phyloP scores from a whole-genome alignment of 2,329 filamentous ascomycete species.

The Talaromyces amestolkiae region DNA sequence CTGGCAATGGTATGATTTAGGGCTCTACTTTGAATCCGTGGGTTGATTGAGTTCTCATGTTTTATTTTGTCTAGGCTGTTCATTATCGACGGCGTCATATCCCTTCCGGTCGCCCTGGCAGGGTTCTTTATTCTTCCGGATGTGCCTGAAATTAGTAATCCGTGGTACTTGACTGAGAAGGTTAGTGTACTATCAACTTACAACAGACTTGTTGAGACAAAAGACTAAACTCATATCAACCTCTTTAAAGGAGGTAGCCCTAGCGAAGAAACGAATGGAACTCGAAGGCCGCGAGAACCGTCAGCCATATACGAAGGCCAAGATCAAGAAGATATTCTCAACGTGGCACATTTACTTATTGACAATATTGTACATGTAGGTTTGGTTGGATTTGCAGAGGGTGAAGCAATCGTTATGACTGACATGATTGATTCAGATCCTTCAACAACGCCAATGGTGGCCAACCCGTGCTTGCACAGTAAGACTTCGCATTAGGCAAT shows the following conservation, averaged over 20 bases:
- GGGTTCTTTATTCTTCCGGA: slow-evolving; percentile 53
- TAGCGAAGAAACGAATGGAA: slow-evolving; percentile 52
- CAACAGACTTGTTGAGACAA: background rate
- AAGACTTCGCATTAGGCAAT: background rate
- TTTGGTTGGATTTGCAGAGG: background rate
- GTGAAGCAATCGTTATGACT: background rate
- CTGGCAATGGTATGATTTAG: slow-evolving; percentile 48
- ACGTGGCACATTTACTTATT: slow-evolving; percentile 65
- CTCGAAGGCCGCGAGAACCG: slow-evolving; percentile 48
- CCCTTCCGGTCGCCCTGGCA: slow-evolving; percentile 49
- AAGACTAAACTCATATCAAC: background rate
- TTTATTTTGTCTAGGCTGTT: slow-evolving; percentile 41
- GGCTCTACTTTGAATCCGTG: background rate
- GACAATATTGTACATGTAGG: slow-evolving; percentile 56
- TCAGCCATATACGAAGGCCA: slow-evolving; percentile 49
- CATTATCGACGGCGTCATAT: slow-evolving; percentile 55
- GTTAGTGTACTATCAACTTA: slow-evolving; percentile 22
- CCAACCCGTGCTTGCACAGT: slow-evolving; percentile 58
- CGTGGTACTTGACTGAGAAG: slow-evolving; percentile 48
- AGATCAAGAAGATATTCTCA: slow-evolving; percentile 59
- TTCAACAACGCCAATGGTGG: slow-evolving; percentile 61
- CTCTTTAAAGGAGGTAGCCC: slow-evolving; percentile 39
- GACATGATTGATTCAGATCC: slow-evolving; percentile 31
- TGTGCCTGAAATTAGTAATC: slow-evolving; percentile 50
- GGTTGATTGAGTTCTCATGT: background rate